These are phyloP conservation scores for Lodderomyces metapsilosis DNA, from an alignment of 1,139 yeast genomes.

Conservation along the genomic window DNA sequence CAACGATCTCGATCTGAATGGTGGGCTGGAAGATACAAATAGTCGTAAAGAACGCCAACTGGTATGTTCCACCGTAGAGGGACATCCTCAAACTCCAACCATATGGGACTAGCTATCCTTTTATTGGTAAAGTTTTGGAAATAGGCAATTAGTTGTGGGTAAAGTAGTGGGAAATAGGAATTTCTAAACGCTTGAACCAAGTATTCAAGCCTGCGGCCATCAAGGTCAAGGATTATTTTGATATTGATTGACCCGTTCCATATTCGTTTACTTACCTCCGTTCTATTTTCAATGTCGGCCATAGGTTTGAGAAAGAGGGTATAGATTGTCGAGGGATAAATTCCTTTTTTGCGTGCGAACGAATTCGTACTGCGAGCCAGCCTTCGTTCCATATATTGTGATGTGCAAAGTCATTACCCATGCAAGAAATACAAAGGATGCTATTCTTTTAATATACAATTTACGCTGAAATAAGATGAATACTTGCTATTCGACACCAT, in stretches of 20 bases:
- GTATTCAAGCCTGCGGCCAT: conserved; percentile 17
- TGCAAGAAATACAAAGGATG: background rate
- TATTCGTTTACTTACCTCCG: conserved; percentile 32
- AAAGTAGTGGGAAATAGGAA: conserved; percentile 56
- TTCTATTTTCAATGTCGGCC: conserved; percentile 3
- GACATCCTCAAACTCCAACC: conserved; percentile 67
- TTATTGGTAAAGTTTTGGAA: conserved; percentile 36
- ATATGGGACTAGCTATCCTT: conserved; percentile 23
- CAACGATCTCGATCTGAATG: conserved; percentile 5
- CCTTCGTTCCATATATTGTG: background rate
- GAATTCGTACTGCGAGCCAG: background rate
- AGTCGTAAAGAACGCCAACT: conserved; percentile 67
- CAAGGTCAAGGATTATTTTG: conserved; percentile 23
- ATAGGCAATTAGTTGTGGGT: conserved; percentile 39
- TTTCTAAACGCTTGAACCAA: conserved; percentile 38
- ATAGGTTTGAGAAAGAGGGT: background rate
- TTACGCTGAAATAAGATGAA: background rate
- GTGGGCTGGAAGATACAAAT: conserved; percentile 27
- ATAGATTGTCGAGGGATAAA: too few relatives aligned
- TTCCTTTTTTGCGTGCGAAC: background rate
- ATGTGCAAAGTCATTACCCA: too few relatives aligned
- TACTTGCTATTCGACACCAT: background rate
- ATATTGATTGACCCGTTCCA: conserved; percentile 62
- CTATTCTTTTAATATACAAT: background rate
- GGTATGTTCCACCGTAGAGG: conserved; percentile 83